These are phyloP conservation scores for Alternaria consortialis DNA, from an alignment of 2,329 filamentous ascomycete species.

Conservation along the genomic window DNA sequence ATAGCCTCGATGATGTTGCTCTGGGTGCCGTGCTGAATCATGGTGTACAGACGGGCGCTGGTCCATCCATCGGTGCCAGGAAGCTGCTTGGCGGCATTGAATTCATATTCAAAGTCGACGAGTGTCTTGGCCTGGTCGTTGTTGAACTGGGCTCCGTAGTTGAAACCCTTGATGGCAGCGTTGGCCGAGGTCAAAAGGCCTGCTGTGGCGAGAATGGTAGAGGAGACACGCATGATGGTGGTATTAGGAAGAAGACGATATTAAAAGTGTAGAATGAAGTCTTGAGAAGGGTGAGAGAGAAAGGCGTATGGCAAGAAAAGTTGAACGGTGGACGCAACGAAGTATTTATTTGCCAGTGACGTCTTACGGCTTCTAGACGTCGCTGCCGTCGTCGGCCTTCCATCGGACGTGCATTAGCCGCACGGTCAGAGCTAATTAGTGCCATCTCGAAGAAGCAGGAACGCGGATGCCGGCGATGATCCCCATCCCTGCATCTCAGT, in stretches of 20 bases:
- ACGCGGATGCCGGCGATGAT: conserved; percentile 14
- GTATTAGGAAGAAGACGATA: conserved; percentile 9
- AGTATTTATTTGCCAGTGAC: conserved; percentile 32
- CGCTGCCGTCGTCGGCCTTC: conserved; percentile 12
- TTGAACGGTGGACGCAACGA: conserved; percentile 11
- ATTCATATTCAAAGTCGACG: conserved; percentile 74
- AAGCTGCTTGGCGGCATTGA: conserved; percentile 71
- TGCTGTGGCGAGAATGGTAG: conserved; percentile 49
- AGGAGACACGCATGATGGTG: conserved; percentile 47
- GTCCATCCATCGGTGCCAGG: conserved; percentile 67
- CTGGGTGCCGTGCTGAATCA: conserved; percentile 72
- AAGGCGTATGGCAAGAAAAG: conserved; percentile 10
- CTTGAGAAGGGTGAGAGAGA: not conserved
- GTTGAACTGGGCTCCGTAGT: conserved; percentile 72
- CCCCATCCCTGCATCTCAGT: not conserved
- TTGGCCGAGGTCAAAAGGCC: conserved; percentile 52
- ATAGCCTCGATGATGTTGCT: conserved; percentile 74
- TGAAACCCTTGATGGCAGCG: conserved; percentile 67
- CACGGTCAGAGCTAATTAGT: conserved; percentile 26
- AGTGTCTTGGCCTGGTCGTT: conserved; percentile 68
- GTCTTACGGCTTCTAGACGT: conserved; percentile 17
- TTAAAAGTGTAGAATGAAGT: conserved; percentile 15
- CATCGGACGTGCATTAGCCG: conserved; percentile 28
- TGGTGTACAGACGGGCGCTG: conserved; percentile 78
- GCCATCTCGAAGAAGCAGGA: conserved; percentile 18